These are phyloP conservation scores for Tolypocladium amazonense DNA, from an alignment of 2,329 filamentous ascomycete species.

Conservation along the genomic window DNA sequence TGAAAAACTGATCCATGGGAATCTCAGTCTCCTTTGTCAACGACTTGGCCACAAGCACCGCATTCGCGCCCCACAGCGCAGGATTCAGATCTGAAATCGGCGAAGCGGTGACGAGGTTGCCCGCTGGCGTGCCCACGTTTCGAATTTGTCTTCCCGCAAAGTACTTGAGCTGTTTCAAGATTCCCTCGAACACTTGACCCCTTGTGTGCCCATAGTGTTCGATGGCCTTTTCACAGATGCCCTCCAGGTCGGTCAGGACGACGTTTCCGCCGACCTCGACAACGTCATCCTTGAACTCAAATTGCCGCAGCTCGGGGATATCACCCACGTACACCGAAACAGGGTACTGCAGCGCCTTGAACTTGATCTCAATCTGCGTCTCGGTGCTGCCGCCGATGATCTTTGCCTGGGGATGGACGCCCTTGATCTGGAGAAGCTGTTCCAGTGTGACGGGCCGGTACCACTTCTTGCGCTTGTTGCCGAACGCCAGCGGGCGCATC, in stretches of 20 bases:
- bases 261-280: slow-evolving; percentile 93
- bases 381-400: slow-evolving; percentile 94
- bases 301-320: slow-evolving; percentile 79
- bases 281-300: slow-evolving; percentile 65
- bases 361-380: slow-evolving; percentile 97
- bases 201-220: slow-evolving; percentile 61
- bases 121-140: slow-evolving; percentile 94
- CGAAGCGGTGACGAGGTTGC: slow-evolving; percentile 87
- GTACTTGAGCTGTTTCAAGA: slow-evolving; percentile 87
- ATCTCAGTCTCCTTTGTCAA: slow-evolving; percentile 65
- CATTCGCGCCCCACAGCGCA: slow-evolving; percentile 79
- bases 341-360: slow-evolving; percentile 87
- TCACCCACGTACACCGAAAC: slow-evolving; percentile 89
- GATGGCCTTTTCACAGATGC: slow-evolving; percentile 70
- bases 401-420: slow-evolving; percentile 73
- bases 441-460: slow-evolving; percentile 78
- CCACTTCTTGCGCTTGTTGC: slow-evolving; percentile 92
- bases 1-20: slow-evolving; percentile 90
- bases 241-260: slow-evolving; percentile 80
- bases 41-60: slow-evolving; percentile 71
- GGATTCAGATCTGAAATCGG: slow-evolving; percentile 96
- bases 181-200: slow-evolving; percentile 78
- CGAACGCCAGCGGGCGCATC: slow-evolving; percentile 73
- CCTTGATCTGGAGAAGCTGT: slow-evolving; percentile 88
- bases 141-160: slow-evolving; percentile 93